Evolutionary conservation across 2,329 filamentous ascomycete genomes (phyloP).

Genomic region (Cytospora piceae): DNA sequence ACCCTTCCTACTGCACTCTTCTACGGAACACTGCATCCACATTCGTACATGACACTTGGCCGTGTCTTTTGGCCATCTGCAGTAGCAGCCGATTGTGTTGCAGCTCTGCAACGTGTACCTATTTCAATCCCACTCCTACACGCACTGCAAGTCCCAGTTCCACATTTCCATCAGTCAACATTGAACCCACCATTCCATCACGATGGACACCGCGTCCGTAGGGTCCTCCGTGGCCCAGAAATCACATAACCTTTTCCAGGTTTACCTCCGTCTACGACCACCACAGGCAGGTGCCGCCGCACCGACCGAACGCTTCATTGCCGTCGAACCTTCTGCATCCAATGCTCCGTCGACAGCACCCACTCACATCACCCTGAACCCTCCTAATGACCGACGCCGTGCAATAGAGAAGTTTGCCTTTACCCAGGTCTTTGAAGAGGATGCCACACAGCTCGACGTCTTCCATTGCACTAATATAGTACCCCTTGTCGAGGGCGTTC

Average conservation of each 20-base stretch:
- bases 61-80: neutral
- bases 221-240: slow-evolving; percentile 34
- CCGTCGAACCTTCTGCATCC: slow-evolving; percentile 63
- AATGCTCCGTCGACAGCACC: slow-evolving; percentile 47
- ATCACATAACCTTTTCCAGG: slow-evolving; percentile 74
- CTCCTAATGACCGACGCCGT: slow-evolving; percentile 82
- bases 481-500: slow-evolving; percentile 77
- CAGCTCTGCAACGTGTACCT: neutral
- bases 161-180: neutral
- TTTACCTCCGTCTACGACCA: slow-evolving; percentile 85
- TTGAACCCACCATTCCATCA: neutral
- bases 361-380: slow-evolving; percentile 76
- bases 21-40: neutral
- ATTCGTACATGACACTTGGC: neutral
- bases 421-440: slow-evolving; percentile 89
- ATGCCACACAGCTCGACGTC: slow-evolving; percentile 80
- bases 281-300: slow-evolving; percentile 50
- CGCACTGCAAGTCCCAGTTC: neutral
- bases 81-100: neutral
- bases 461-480: slow-evolving; percentile 80
- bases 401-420: slow-evolving; percentile 94
- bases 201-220: slow-evolving; percentile 44
- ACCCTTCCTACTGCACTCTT: neutral
- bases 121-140: neutral
- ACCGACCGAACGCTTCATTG: slow-evolving; percentile 71